Evolutionary conservation across 2,329 filamentous ascomycete species (phyloP).

Genomic region (Cryphonectria radicalis): DNA sequence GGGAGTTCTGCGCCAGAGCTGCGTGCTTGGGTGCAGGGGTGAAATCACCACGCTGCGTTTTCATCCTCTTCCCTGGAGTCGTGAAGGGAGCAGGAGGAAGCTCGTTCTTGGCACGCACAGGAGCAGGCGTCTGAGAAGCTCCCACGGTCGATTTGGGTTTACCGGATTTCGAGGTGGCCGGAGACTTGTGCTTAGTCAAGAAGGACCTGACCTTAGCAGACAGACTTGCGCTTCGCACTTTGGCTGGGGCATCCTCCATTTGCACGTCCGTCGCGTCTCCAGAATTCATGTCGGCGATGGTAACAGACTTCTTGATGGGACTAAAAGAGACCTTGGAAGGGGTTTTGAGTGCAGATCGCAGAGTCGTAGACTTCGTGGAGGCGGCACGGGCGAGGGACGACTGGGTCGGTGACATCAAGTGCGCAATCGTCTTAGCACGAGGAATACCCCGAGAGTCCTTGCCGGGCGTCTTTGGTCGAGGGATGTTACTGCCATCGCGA

Average conservation of each 20-base stretch:
- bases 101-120: constrained; percentile 53
- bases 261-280: constrained; percentile 35
- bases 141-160: constrained; percentile 50
- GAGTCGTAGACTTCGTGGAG: constrained; percentile 55
- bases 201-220: constrained; percentile 64
- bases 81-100: constrained; percentile 59
- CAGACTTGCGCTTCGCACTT: constrained; percentile 52
- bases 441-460: constrained; percentile 43
- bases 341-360: constrained; percentile 52
- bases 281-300: constrained; percentile 48
- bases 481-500: constrained; percentile 53
- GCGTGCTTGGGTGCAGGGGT: constrained; percentile 68
- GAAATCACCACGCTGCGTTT: constrained; percentile 80
- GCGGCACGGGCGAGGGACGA: constrained; percentile 68
- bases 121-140: constrained; percentile 52
- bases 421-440: constrained; percentile 55
- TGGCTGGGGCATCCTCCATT: constrained; percentile 42
- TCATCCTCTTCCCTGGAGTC: constrained; percentile 69
- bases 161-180: constrained; percentile 46
- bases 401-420: constrained; percentile 78
- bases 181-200: constrained; percentile 48
- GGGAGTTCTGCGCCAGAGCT: constrained; percentile 52
- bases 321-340: constrained; percentile 53
- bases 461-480: constrained; percentile 52
- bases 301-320: constrained; percentile 56